These are phyloP conservation scores for Hericium erinaceus DNA, from an alignment of 768 basidiomycete genomes.

Conservation along the genomic window DNA sequence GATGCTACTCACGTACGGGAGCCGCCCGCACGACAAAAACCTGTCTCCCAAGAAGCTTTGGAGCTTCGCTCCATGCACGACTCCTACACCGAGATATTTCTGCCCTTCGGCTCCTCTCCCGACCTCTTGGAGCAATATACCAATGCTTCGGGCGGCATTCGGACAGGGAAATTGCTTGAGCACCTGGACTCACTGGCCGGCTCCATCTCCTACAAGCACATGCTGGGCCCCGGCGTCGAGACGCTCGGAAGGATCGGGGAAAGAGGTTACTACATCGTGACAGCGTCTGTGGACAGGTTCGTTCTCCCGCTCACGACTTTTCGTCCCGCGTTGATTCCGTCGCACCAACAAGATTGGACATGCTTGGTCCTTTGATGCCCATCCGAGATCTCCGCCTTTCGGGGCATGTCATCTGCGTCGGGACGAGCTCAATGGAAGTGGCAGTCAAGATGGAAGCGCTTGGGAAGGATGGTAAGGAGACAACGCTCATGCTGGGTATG, in stretches of 20 bases:
- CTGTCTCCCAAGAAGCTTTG: constrained; percentile 3
- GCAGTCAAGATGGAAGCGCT: constrained; percentile 75
- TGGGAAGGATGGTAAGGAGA: constrained; percentile 34
- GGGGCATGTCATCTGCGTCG: constrained; percentile 76
- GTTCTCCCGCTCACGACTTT: constrained; percentile 1
- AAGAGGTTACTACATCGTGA: constrained; percentile 73
- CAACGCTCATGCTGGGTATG: constrained; percentile 60
- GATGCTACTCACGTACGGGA: neutral
- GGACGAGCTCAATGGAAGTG: constrained; percentile 75
- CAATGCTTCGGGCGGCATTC: constrained; percentile 62
- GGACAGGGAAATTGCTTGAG: constrained; percentile 69
- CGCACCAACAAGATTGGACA: constrained; percentile 43
- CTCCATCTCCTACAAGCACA: constrained; percentile 76
- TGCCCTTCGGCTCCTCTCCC: constrained; percentile 55
- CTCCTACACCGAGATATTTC: constrained; percentile 56
- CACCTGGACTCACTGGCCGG: constrained; percentile 82
- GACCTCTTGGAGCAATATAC: constrained; percentile 58
- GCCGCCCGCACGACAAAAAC: neutral
- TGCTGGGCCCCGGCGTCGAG: constrained; percentile 56
- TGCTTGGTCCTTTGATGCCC: constrained; percentile 50
- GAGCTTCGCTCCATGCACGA: constrained; percentile 55
- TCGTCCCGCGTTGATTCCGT: neutral
- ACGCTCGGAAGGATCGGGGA: constrained; percentile 47
- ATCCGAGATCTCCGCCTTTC: constrained; percentile 62
- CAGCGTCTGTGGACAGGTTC: constrained; percentile 72